Conservation (phyloP, 148 eudicot species). For the Linanthus parryae region DNA sequence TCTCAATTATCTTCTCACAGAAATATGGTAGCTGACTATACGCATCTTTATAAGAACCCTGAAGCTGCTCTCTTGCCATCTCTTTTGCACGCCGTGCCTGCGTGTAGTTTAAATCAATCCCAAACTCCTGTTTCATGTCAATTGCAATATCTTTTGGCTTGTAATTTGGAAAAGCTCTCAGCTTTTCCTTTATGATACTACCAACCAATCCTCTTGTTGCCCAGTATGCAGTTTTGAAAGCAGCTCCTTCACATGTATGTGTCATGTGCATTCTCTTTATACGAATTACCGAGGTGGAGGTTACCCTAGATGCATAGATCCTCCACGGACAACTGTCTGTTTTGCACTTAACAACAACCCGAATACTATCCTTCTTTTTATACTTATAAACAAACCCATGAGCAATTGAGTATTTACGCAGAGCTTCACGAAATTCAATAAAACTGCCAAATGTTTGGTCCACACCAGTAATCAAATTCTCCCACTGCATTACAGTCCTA, state of each 20-base stretch:
- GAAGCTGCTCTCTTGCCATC: conserved; percentile 43
- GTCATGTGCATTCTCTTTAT: conserved; percentile 33
- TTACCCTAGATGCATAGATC: conserved; percentile 38
- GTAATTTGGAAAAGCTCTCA: conserved; percentile 41
- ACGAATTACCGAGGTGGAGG: conserved; percentile 37
- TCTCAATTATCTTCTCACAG: conserved; percentile 36
- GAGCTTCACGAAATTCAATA: conserved; percentile 38
- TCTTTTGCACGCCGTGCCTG: conserved; percentile 60
- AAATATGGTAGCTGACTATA: conserved; percentile 36
- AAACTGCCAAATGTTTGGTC: conserved; percentile 44
- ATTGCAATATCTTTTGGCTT: conserved; percentile 46
- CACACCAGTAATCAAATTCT: conserved; percentile 41
- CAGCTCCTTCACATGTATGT: conserved; percentile 41
- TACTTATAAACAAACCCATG: conserved; percentile 40
- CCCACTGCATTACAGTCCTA: conserved; percentile 35
- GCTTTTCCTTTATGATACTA: conserved; percentile 45
- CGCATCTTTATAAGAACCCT: conserved; percentile 40
- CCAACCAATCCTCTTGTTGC: conserved; percentile 42
- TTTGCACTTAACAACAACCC: conserved; percentile 45
- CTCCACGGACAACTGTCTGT: conserved; percentile 48
- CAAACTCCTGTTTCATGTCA: conserved; percentile 40
- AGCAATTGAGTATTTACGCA: conserved; percentile 43
- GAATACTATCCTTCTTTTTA: conserved; percentile 42
- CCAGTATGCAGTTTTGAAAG: conserved; percentile 26
- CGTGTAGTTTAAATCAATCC: conserved; percentile 44